phyloP scores from a whole-genome alignment of 305 asterid genomes.

The Fraxinus xanthoxyloides region DNA sequence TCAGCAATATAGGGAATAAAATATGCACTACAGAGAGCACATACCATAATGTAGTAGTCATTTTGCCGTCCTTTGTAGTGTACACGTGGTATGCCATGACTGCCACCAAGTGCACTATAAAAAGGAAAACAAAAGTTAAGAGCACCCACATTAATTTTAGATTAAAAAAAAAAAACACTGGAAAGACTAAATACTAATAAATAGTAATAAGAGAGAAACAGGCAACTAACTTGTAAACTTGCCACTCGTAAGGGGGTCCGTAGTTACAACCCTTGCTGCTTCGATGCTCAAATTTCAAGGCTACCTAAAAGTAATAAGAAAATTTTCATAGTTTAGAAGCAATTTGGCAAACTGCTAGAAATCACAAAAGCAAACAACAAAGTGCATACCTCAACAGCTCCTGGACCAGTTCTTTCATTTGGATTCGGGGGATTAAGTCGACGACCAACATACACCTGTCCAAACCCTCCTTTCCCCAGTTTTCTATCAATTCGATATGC shows the following conservation, averaged over 20 bases:
- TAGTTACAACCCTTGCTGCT: conserved; percentile 71
- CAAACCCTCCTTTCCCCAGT: conserved; percentile 87
- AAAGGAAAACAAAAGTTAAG: background rate
- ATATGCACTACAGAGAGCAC: background rate
- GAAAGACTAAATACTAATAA: background rate
- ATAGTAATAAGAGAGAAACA: background rate
- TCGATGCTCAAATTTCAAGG: conserved; percentile 74
- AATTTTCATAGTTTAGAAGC: background rate
- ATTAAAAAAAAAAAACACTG: background rate
- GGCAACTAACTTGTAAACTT: conserved; percentile 57
- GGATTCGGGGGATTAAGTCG: conserved; percentile 52
- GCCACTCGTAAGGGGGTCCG: conserved; percentile 79
- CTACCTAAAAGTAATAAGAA: conserved; percentile 45
- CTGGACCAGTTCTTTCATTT: conserved; percentile 58
- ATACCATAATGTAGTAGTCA: conserved; percentile 71
- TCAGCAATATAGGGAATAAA: background rate
- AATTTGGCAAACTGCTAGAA: background rate
- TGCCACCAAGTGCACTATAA: conserved; percentile 63
- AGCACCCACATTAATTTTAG: background rate
- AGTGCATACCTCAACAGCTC: conserved; percentile 58
- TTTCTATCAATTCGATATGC: conserved; percentile 50
- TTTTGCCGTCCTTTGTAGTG: conserved; percentile 70
- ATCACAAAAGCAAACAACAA: background rate
- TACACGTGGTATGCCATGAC: conserved; percentile 79
- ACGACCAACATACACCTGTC: conserved; percentile 80